Base-by-base conservation (phyloP, 2,329 filamentous ascomycete genomes). In the Sporothrix brunneoviolacea region DNA sequence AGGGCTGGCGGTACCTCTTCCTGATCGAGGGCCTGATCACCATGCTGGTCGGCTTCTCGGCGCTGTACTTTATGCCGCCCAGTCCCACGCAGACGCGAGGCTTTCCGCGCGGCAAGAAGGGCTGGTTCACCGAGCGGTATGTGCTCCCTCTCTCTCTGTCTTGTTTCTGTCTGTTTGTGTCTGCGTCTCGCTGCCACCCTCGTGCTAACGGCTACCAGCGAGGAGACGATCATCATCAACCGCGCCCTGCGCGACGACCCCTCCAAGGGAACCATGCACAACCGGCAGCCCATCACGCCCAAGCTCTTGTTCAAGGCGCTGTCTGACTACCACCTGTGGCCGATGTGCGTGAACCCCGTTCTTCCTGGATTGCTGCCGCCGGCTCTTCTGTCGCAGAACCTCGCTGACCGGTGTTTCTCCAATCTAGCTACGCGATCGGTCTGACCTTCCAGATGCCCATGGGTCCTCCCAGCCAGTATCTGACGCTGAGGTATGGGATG, bases 161-260 rank as follows among this genome's bases (percentile, higher is more conserved):
- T 28, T 28, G 24, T 10, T 28, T 5, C 24, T 6, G 24, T 10
- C 6, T 28, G 24, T 28, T 28, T 10, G 5, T 10, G 5, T 10
- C 24, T 28, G 6, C 6, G 6, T 10, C 6, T 10, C 24, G 5
- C 24, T 28, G 24, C 24, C 24, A 5, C 5, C 24, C 24, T 28
- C 24, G 6, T 10, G 6, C 24, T 10, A 28, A 28, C 5, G 5
- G 24, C 24, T 28, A 6, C 24, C 10, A 28, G 24, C 13, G 79
- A 83, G 55, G 75, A 82, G 51, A 68, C 67, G 19, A 83, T 84
- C 51, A 71, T 84, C 3, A 77, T 83, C 35, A 84, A 83, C 56
- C 69, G 82, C 1, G 63, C 73, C 9, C 58, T 74, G 8, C 74
- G 81, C 1, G 81, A 84, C 39, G 81, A 83, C 50, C 80, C 79